Base-by-base conservation (phyloP, 2,329 filamentous ascomycete species). In the Scorias spongiosa region DNA sequence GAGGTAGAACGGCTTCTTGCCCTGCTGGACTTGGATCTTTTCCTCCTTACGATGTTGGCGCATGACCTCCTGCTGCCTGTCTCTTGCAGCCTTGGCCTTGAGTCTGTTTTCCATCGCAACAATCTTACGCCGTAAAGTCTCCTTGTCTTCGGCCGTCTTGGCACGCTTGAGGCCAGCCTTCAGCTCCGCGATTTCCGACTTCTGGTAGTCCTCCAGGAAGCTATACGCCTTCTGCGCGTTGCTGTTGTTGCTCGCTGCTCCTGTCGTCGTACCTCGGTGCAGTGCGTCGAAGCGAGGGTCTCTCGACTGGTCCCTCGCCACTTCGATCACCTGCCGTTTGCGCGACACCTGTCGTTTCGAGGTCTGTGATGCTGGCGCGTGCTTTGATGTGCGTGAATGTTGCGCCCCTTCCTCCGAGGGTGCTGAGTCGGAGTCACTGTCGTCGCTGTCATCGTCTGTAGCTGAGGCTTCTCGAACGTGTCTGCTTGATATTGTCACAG, bases 1-100 rank as follows among this genome's bases (percentile, higher is more conserved):
- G 55, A 96, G 68, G 64, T 85, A 96, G 66, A 87, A 98, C 0
- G 91, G 89, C 60, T 75, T 78, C 76, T 95, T 95, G 48, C 91
- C 91, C 66, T 93, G 76, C 55, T 78, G 78, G 42, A 96, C 79
- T 48, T 84, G 67, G 61, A 88, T 82, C 66, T 85, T 87, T 70
- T 98, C 91, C 61, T 79, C 73, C 65, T 75, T 75, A 57, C 82
- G 76, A 66, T 96, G 88, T 62, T 82, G 78, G 39, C 76, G 70
- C 43, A 89, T 56, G 37, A 96, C 66, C 45, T 77, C 74, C 53
- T 76, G 70, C 62, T 82, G 77, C 47, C 79, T 74, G 48, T 85
- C 81, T 65, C 80, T 83, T 42, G 73, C 70, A 53, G 78, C 68
- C 51, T 79, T 75, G 20, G 85, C 72, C 64, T 84, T 82, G 63